A percentile compares a stretch with the other conserved stretches of the same genome.
Conservation (phyloP, 2,329 filamentous ascomycete genomes). For the Xylariaceae sp. region DNA sequence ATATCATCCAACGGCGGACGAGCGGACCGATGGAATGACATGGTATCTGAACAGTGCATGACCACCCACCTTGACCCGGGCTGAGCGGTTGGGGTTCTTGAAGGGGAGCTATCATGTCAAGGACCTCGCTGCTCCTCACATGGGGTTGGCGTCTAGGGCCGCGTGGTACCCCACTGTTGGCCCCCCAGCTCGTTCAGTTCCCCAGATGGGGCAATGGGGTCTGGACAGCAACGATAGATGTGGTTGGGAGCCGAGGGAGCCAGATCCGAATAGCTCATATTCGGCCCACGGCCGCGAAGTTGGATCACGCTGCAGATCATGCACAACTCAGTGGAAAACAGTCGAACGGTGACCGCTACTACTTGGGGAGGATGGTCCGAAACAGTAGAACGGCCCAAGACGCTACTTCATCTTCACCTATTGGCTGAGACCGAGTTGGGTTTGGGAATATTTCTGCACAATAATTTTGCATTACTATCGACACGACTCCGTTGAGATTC, state of each 20-base stretch:
- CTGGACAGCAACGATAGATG: constrained; percentile 2
- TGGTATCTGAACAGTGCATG: constrained; percentile 14
- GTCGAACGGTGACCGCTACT: constrained; percentile 4
- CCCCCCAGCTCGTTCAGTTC: constrained; percentile 15
- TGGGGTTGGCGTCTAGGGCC: constrained; percentile 17
- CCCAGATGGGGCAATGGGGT: constrained; percentile 12
- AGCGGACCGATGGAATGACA: constrained; percentile 27
- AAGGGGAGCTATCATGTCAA: constrained; percentile 7
- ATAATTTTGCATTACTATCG: neutral
- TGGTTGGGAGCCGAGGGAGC: constrained; percentile 10
- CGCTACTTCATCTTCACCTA: constrained; percentile 5
- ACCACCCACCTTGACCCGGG: constrained; percentile 7
- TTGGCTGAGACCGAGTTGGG: constrained; percentile 18
- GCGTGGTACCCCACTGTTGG: constrained; percentile 6
- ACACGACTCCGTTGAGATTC: constrained; percentile 1
- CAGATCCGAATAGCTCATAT: constrained; percentile 14
- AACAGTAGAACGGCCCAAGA: constrained; percentile 8
- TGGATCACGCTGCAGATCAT: constrained; percentile 16
- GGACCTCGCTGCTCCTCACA: constrained; percentile 5
- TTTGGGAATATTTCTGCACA: constrained; percentile 20
- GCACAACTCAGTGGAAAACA: constrained; percentile 1
- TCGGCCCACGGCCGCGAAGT: constrained; percentile 22
- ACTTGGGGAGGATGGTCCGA: constrained; percentile 11
- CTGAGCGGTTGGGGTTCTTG: constrained; percentile 21
- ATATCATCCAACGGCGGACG: constrained; percentile 23